phyloP scores from a whole-genome alignment of 2,329 filamentous ascomycete species.

The Metarhizium guizhouense region DNA sequence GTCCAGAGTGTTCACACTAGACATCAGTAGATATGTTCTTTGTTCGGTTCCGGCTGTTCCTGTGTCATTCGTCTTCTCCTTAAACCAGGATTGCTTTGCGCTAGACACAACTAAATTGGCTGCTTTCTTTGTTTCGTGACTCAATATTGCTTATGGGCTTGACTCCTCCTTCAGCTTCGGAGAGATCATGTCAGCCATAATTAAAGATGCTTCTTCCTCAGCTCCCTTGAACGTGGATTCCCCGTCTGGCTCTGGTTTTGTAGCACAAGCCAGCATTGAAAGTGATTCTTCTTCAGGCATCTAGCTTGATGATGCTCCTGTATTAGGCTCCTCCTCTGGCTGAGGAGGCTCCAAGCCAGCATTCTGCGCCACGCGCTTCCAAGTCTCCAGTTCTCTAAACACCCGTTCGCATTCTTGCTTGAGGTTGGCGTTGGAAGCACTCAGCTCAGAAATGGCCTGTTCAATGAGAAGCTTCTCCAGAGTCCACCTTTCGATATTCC shows the following conservation, averaged over 20 bases:
- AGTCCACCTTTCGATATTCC: constrained; percentile 92
- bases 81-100: background rate
- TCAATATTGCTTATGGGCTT: background rate
- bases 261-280: background rate
- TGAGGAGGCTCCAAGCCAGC: constrained; percentile 42
- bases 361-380: constrained; percentile 61
- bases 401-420: constrained; percentile 71
- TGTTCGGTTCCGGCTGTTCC: background rate
- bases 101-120: background rate
- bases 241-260: background rate
- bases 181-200: background rate
- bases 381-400: constrained; percentile 69
- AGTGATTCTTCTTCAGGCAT: background rate
- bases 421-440: constrained; percentile 76
- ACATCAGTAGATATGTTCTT: background rate
- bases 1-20: background rate
- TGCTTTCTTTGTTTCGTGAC: background rate
- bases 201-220: background rate
- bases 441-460: constrained; percentile 82
- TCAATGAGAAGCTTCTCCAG: constrained; percentile 84
- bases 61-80: background rate
- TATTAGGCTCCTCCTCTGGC: constrained; percentile 26
- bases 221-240: background rate
- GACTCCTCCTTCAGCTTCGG: background rate
- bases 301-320: constrained; percentile 20